Evolutionary conservation across 164 flowering plant genomes (phyloP), one percentile per base, ranked within the genome.

Genomic region (Dillenia suffruticosa): DNA sequence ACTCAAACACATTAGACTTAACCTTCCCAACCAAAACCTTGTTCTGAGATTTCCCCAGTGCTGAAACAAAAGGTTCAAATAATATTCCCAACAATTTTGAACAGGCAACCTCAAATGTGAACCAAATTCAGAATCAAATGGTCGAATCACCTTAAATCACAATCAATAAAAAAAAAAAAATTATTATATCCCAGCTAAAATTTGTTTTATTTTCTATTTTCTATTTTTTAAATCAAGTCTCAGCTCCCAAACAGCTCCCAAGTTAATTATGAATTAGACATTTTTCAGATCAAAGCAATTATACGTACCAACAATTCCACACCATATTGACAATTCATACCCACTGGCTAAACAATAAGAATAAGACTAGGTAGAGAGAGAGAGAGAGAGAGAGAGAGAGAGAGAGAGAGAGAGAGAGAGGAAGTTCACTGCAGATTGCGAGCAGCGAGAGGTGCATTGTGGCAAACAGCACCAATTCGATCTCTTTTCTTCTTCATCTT

Each of bases 21-120:
- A 85, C 63, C 81, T 89, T 89, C 22, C 59, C 74, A 52, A 85
- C 45, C 75, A 87, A 65, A 5, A 89, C 79, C 73, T 84, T 89
- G 68, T 89, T 86, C 3, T 47, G 14, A 9, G 77, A 66, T 48
- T 56, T 78, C 51, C 63, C 78, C 79, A 82, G 58, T 9, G 69
- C 74, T 10, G 47, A 10, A 14, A 87, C 16, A 63, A 91, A 86
- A 0, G 84, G 81, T 12, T 58, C 60, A 2, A 91, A 66, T 32
- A 32, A 7, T 6, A 32, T 32, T 32, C 7, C 40, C 40, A 32
- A 32, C 40, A 32, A 32, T 4, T 32, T 32, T 32, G 40, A 32
- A 32, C 40, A 32, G 0, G 40, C 5, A 6, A 32, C 7, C 40
- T 32, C 40, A 32, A 5, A 32, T 32, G 40, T 32, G 6, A 32